Evolutionary conservation across 2,329 filamentous ascomycete genomes (phyloP).

Genomic region (Thyridium curvatum): DNA sequence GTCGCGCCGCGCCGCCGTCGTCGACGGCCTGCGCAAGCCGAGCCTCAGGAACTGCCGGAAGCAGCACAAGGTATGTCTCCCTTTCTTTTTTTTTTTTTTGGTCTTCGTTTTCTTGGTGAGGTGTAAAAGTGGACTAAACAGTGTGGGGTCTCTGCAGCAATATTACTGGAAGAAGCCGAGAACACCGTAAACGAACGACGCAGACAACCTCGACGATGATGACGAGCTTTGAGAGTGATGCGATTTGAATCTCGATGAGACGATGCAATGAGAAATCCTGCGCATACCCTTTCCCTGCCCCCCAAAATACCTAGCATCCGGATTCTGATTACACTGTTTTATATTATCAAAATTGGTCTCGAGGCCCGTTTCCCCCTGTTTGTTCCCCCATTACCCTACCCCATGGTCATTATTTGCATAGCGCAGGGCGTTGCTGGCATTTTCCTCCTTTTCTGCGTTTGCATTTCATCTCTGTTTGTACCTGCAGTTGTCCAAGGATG

Average conservation of each 20-base stretch:
- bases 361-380: neutral
- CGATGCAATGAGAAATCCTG: neutral
- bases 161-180: slow-evolving; percentile 63
- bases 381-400: neutral
- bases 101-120: slow-evolving; percentile 6
- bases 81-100: neutral
- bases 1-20: slow-evolving; percentile 73
- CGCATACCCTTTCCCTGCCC: neutral
- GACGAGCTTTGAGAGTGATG: slow-evolving; percentile 5
- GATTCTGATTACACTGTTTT: neutral
- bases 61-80: slow-evolving; percentile 79
- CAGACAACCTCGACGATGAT: neutral
- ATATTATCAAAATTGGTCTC: neutral
- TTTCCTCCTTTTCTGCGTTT: no score
- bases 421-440: slow-evolving; percentile 14
- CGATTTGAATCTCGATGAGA: neutral
- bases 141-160: slow-evolving; percentile 44
- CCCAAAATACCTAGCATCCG: neutral
- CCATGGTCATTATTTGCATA: slow-evolving; percentile 14
- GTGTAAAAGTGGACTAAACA: slow-evolving; percentile 10
- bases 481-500: no score
- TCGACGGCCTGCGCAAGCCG: slow-evolving; percentile 80
- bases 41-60: slow-evolving; percentile 86
- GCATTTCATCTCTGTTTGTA: no score
- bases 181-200: slow-evolving; percentile 37